Evolutionary conservation across 176 grass and related monocot species (phyloP).

Genomic region (Avena insularis): DNA sequence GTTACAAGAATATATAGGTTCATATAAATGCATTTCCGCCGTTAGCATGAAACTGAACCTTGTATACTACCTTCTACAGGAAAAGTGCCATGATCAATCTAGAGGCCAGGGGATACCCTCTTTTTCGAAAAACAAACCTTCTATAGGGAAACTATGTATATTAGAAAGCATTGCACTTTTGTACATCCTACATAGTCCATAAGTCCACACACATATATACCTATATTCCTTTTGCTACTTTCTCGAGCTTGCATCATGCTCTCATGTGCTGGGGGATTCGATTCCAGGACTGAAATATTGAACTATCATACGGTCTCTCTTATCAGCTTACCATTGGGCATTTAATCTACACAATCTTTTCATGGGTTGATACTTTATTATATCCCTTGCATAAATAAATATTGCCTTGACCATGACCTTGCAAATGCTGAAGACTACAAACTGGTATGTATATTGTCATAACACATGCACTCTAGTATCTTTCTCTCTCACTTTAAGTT

Average conservation of each 20-base stretch:
- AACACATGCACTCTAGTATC: constrained; percentile 5
- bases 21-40: not conserved
- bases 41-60: not conserved
- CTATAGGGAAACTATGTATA: not conserved
- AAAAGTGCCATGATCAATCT: not conserved
- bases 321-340: not conserved
- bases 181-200: not conserved
- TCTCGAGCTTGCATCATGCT: not conserved
- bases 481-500: not conserved
- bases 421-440: not conserved
- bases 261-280: constrained; percentile 27
- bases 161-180: not conserved
- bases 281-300: not conserved
- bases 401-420: not conserved
- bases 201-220: not conserved
- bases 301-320: not conserved
- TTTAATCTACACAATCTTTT: not conserved
- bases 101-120: not conserved
- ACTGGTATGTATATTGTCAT: not conserved
- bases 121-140: not conserved
- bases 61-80: not conserved
- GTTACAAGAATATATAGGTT: not conserved
- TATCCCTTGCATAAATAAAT: not conserved
- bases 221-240: not conserved
- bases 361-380: constrained; percentile 5